Percentiles rank a stretch among this genome's conserved stretches.
Evolutionary conservation across 768 basidiomycete genomes (phyloP).

Genomic region (Pholiota conissans): DNA sequence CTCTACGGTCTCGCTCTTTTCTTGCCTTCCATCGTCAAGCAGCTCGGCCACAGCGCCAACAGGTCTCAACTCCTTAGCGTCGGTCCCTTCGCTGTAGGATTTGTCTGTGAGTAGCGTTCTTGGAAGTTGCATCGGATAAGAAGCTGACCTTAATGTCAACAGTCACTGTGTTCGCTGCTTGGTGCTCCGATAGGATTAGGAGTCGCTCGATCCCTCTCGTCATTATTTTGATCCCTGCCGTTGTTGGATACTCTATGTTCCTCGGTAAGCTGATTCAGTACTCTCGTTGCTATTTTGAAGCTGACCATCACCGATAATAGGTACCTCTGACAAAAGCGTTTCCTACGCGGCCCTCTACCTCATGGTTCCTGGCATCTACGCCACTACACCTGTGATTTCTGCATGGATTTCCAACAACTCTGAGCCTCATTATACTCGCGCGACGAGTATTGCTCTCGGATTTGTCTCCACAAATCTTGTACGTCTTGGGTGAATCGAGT

Average conservation of each 20-base stretch:
- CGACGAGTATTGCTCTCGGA: constrained; percentile 33
- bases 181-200: not conserved
- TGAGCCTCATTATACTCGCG: constrained; percentile 35
- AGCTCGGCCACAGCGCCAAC: constrained; percentile 31
- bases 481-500: constrained; percentile 1
- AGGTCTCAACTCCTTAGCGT: constrained; percentile 37
- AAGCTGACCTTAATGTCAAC: not conserved
- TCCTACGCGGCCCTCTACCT: constrained; percentile 35
- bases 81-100: constrained; percentile 36
- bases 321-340: constrained; percentile 20
- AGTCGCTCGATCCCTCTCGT: not conserved
- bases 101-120: constrained; percentile 26
- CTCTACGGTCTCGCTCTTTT: constrained; percentile 37
- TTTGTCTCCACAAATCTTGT: constrained; percentile 36
- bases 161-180: not conserved
- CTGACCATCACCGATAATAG: constrained; percentile 8
- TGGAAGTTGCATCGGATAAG: constrained; percentile 19
- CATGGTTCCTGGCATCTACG: constrained; percentile 35
- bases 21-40: constrained; percentile 36
- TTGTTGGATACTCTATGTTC: constrained; percentile 21
- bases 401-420: constrained; percentile 41
- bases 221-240: not conserved
- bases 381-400: constrained; percentile 25
- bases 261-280: constrained; percentile 17
- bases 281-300: not conserved